phyloP scores from a whole-genome alignment of 208 protist genomes.

The Acanthamoeba rhysodes region DNA sequence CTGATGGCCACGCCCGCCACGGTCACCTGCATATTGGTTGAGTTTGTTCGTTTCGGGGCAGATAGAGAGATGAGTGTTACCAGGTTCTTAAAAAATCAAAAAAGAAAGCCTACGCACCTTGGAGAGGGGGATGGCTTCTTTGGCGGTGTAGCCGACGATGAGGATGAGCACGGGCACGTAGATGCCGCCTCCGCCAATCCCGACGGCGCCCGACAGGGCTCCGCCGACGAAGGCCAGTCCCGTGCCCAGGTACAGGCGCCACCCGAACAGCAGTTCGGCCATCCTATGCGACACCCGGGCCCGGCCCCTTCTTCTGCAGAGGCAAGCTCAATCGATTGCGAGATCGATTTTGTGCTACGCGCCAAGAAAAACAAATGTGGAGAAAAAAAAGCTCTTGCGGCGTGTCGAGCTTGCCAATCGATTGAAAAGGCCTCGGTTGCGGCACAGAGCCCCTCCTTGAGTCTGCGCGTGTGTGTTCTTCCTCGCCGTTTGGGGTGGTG shows the following conservation, averaged over 20 bases:
- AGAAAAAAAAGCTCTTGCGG: too few relatives aligned
- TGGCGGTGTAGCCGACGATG: slow-evolving; percentile 80
- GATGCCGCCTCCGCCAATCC: slow-evolving; percentile 88
- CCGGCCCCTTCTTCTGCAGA: too few relatives aligned
- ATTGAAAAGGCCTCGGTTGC: too few relatives aligned
- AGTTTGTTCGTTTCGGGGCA: too few relatives aligned
- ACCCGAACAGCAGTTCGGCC: slow-evolving; percentile 5
- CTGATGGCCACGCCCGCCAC: slow-evolving; percentile 53
- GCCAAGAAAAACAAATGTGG: too few relatives aligned
- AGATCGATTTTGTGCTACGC: too few relatives aligned
- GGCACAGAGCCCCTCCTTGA: too few relatives aligned
- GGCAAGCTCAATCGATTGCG: too few relatives aligned
- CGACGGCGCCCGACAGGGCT: slow-evolving; percentile 83
- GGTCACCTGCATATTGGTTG: not conserved
- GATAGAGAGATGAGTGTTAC: not conserved
- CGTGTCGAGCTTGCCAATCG: too few relatives aligned
- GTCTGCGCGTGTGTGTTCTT: too few relatives aligned
- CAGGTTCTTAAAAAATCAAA: not conserved
- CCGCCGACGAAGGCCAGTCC: slow-evolving; percentile 80
- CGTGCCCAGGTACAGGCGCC: slow-evolving; percentile 70
- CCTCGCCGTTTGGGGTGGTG: too few relatives aligned
- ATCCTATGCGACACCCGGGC: not conserved
- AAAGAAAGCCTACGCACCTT: slow-evolving; percentile 75
- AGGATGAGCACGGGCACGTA: slow-evolving; percentile 87
- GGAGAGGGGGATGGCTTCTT: slow-evolving; percentile 86